A percentile compares a stretch with the other conserved stretches of the same genome.
Conservation (phyloP, 257 asterid genomes). For the Penstemon newberryi region DNA sequence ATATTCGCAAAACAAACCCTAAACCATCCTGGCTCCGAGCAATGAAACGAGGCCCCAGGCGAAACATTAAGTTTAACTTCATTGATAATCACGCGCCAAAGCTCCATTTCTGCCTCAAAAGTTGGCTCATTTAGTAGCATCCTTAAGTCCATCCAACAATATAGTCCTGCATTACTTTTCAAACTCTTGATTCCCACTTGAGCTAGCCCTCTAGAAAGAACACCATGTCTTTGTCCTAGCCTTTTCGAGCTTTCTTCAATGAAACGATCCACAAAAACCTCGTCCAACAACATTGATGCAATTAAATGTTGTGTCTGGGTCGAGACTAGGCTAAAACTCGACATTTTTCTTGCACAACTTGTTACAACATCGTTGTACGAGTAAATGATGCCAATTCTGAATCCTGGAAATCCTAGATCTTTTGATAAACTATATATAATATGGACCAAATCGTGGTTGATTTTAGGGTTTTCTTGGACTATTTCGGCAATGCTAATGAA, state of each 20-base stretch:
- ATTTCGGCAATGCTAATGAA: constrained; percentile 79
- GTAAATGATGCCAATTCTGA: constrained; percentile 71
- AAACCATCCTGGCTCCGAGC: constrained; percentile 87
- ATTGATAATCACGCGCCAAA: constrained; percentile 57
- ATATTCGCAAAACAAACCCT: constrained; percentile 82
- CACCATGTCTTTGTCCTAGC: constrained; percentile 43
- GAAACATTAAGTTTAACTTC: constrained; percentile 82
- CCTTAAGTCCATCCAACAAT: constrained; percentile 73
- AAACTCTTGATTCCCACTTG: constrained; percentile 55
- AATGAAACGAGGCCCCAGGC: constrained; percentile 74
- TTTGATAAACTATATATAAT: constrained; percentile 80
- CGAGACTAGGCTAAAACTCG: constrained; percentile 80
- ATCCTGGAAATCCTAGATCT: constrained; percentile 86
- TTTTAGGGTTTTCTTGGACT: constrained; percentile 33
- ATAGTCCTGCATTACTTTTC: constrained; percentile 62
- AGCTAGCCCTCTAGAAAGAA: constrained; percentile 47
- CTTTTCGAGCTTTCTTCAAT: constrained; percentile 49
- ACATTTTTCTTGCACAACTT: constrained; percentile 70
- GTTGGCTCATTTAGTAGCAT: constrained; percentile 47
- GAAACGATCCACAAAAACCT: constrained; percentile 48
- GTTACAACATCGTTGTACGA: constrained; percentile 66
- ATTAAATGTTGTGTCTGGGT: constrained; percentile 75
- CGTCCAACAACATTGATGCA: constrained; percentile 69
- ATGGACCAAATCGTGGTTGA: constrained; percentile 62
- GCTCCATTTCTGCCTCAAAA: constrained; percentile 58